Evolutionary conservation across 257 asterid genomes (phyloP), one percentile per base, ranked within the genome.

Genomic region (Plantago elongata): DNA sequence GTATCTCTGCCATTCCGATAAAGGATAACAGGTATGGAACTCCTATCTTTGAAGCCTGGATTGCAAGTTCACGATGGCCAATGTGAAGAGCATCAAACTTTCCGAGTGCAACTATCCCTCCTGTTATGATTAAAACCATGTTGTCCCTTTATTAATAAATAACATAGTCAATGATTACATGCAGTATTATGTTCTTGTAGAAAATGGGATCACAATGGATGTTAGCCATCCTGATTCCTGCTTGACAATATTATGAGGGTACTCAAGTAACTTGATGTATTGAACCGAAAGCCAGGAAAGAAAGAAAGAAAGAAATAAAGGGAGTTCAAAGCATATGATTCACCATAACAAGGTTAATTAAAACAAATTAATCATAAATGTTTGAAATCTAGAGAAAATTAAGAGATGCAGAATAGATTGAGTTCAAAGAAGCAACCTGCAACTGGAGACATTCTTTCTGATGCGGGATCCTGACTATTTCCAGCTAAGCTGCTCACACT

Each of bases 61-160:
- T 87, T 51, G 91, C 99, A 74, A 92, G 95, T 75, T 89, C 96
- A 54, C 99, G 89, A 63, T 92, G 99, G 75, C 99, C 99, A 57
- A 89, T 81, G 70, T 92, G 99, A 76, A 92, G 97, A 63, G 99
- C 99, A 72, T 92, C 99, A 69, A 92, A 92, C 81, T 89, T 92
- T 63, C 99, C 99, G 72, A 92, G 65, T 60, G 99, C 99, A 50
- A 92, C 97, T 58, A 92, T 77, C 56, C 97, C 99, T 50, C 99
- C 99, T 89, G 60, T 68, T 43, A 45, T 55, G 27, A 22, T 22
- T 22, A 22, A 22, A 22, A 22, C 27, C 27, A 22, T 1, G 27
- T 22, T 22, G 27, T 22, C 27, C 27, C 27, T 22, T 22, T 22
- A 22, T 22, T 22, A 22, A 22, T 22, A 22, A 22, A 22, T 22